These are phyloP conservation scores for Kwoniella dejecticola DNA, from an alignment of 768 basidiomycete genomes.

Conservation along the genomic window DNA sequence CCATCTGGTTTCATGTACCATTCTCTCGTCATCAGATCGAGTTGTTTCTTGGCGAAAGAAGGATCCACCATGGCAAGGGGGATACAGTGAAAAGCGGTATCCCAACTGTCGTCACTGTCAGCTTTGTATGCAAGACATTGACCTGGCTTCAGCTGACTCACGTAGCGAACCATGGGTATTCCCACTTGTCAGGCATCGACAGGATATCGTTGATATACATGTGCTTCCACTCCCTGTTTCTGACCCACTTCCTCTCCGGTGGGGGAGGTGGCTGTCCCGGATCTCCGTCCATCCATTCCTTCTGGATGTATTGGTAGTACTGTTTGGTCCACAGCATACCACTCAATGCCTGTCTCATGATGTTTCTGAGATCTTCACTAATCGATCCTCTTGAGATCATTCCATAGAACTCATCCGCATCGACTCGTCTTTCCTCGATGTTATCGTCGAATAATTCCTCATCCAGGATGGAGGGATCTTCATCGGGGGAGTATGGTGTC, in stretches of 20 bases:
- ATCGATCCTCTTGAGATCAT: slow-evolving; percentile 77
- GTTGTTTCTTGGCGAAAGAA: slow-evolving; percentile 93
- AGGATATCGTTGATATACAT: slow-evolving; percentile 92
- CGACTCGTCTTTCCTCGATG: slow-evolving; percentile 84
- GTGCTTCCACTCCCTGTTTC: slow-evolving; percentile 93
- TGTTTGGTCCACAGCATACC: slow-evolving; percentile 99
- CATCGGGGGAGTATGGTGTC: slow-evolving; percentile 72
- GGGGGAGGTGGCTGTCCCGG: slow-evolving; percentile 93
- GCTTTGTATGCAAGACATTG: background rate
- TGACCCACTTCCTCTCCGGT: slow-evolving; percentile 76
- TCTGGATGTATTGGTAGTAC: slow-evolving; percentile 92
- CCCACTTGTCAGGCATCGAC: slow-evolving; percentile 99
- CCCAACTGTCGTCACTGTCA: slow-evolving; percentile 62
- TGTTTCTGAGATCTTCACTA: slow-evolving; percentile 88
- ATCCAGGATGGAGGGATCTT: slow-evolving; percentile 78
- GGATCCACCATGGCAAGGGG: slow-evolving; percentile 95
- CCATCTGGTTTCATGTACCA: slow-evolving; percentile 99
- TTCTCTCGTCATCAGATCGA: slow-evolving; percentile 92
- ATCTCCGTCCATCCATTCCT: slow-evolving; percentile 95
- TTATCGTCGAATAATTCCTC: slow-evolving; percentile 85
- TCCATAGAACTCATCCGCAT: slow-evolving; percentile 95
- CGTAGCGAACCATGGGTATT: slow-evolving; percentile 98
- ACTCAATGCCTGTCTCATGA: slow-evolving; percentile 92
- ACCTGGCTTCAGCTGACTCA: slow-evolving; percentile 32
- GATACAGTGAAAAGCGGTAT: slow-evolving; percentile 98